Base-by-base conservation (phyloP, 164 flowering plant species). In the Taxillus chinensis region DNA sequence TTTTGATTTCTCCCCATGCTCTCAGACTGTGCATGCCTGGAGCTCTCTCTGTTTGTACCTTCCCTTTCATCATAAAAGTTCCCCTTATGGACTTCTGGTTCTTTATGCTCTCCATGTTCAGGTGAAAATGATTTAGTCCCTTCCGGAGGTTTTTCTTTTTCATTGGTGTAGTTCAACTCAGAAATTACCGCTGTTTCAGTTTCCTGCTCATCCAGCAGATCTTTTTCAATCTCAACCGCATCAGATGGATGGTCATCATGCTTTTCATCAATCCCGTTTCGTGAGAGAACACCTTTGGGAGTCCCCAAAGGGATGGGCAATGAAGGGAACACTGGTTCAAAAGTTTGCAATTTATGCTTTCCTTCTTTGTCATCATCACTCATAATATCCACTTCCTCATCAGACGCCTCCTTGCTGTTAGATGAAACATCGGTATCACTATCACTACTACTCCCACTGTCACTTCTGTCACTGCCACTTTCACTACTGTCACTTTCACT, bases 301-400 rank as follows among this genome's bases (percentile, higher is more conserved):
- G 59, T 64, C 63, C 64, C 69, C 77, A 74, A 73, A 8, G 60
- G 70, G 62, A 60, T 13, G 42, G 82, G 80, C 27, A 78, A 69
- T 41, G 60, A 41, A 51, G 74, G 59, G 40, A 68, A 45, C 51
- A 43, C 72, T n/a, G 71, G 71, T 38, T 63, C 83, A 52, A 77
- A 55, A 27, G 64, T 59, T 55, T 60, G 77, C 62, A 73, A 54
- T 60, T 75, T 79, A 39, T 71, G 71, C 63, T 77, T 82, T 39
- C 70, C 53, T 59, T 81, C 86, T 75, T 83, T 86, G 51, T 90
- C 96, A 79, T 85, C 96, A 55, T 87, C 97, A 70, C 90, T 71
- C 83, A 91, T 83, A 15, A 95, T 95, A 74, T 95, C 93, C 46
- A 95, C 93, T 63, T 95, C 96, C 75, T 78, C 92, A 72, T 95